Evolutionary conservation across 306 rosid genomes (phyloP), one percentile per base, ranked within the genome.

Genomic region (Dryas drummondii): DNA sequence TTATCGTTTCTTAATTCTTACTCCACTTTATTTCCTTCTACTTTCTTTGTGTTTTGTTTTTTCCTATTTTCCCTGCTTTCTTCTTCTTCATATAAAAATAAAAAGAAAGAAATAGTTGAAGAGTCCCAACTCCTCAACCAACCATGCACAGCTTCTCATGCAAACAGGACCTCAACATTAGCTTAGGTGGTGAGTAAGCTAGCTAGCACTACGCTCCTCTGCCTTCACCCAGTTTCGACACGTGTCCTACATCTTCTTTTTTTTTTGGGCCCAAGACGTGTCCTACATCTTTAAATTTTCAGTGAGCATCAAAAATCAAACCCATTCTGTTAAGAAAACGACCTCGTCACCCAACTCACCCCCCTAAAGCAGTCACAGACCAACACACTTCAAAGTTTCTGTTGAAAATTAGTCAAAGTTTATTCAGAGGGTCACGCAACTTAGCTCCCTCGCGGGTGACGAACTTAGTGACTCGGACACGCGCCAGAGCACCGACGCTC

Each of bases 271-370:
- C 22, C 22, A 22, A 22, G 22, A 22, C 22, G 22, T 22, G 22
- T 22, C 22, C 22, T 22, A 22, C 0, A 17, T 0, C 53, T 7
- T 75, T 5, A 22, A 59, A 53, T 61, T 22, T 19, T 61, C 45
- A 7, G 13, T 2, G 4, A 45, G 19, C 66, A 55, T 79, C 76
- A 56, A 32, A 32, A 6, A 58, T 46, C 66, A 32, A 73, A 58
- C 16, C 60, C 51, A 46, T 68, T 82, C 78, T 6, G 66, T 69
- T 61, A 26, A 45, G 82, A 60, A 61, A 59, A 76, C 15, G 41
- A 17, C 50, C 11, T 3, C 48, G 1, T 69, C 60, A 57, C 67
- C 32, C 1, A 0, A 8, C 11, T 57, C 11, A 1, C 16, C 48
- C 48, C 41, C 50, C 6, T 51, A 16, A 6, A n/a, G 10, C 53